Conservation (phyloP, 371 early-diverging fungal genomes). For the Mucor mucedo region DNA sequence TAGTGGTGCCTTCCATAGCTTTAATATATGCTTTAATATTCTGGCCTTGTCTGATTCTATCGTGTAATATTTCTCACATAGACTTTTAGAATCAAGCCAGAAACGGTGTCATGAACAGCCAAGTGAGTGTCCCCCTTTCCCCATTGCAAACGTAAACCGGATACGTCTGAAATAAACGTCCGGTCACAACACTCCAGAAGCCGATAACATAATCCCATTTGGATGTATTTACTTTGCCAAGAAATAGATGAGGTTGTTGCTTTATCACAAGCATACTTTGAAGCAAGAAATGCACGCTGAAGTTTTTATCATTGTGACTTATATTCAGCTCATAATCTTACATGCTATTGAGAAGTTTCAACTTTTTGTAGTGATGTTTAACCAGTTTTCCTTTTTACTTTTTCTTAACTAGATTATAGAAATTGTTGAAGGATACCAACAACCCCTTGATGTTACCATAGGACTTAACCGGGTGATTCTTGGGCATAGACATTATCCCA, state of each 20-base stretch:
- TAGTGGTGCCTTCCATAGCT: slow-evolving; percentile 1
- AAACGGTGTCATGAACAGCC: slow-evolving; percentile 19
- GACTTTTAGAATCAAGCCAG: slow-evolving; percentile 8
- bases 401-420: slow-evolving; percentile 1
- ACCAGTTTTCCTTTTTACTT: slow-evolving; percentile 5
- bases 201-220: slow-evolving; percentile 14
- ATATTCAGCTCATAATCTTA: slow-evolving; percentile 9
- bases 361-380: slow-evolving; percentile 8
- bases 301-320: slow-evolving; percentile 2
- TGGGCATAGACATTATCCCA: background rate
- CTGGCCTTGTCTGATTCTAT: slow-evolving; percentile 13
- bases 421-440: background rate
- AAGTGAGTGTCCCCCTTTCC: slow-evolving; percentile 11
- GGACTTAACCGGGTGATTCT: background rate
- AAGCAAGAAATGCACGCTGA: too few relatives aligned
- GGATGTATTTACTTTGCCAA: slow-evolving; percentile 7
- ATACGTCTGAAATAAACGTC: slow-evolving; percentile 8
- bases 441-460: slow-evolving; percentile 9
- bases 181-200: slow-evolving; percentile 11
- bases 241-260: slow-evolving; percentile 12
- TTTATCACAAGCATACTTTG: too few relatives aligned
- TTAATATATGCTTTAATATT: slow-evolving; percentile 15
- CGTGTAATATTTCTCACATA: slow-evolving; percentile 17
- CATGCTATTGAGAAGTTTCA: background rate
- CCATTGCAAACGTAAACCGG: slow-evolving; percentile 5